Evolutionary conservation across 768 basidiomycete species (phyloP).

Genomic region (Holtermanniella nyarrowii): DNA sequence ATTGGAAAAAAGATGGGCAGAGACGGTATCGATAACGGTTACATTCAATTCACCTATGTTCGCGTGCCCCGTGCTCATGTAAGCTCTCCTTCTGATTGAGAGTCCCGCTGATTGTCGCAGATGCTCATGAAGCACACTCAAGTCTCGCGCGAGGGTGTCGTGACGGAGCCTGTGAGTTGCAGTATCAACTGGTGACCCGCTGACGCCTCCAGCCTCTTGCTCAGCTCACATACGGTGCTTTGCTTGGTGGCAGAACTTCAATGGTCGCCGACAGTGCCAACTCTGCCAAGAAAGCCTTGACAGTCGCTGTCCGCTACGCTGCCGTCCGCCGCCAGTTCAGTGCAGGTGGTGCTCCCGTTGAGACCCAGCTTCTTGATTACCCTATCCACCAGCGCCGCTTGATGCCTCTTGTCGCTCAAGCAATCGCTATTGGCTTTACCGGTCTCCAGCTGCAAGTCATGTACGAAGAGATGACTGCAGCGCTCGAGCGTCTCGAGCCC

Average conservation of each 20-base stretch:
- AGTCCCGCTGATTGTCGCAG: constrained; percentile 6
- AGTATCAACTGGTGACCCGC: background rate
- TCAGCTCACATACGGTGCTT: constrained; percentile 45
- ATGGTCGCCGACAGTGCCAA: constrained; percentile 43
- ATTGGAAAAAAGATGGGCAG: constrained; percentile 46
- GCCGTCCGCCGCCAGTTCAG: constrained; percentile 44
- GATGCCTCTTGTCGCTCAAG: constrained; percentile 42
- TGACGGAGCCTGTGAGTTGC: constrained; percentile 39
- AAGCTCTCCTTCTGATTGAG: background rate
- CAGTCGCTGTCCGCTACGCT: constrained; percentile 44
- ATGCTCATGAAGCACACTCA: constrained; percentile 47
- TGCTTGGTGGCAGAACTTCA: constrained; percentile 42
- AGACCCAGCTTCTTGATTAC: constrained; percentile 45
- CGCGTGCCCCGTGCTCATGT: constrained; percentile 42
- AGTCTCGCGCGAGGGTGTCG: constrained; percentile 41
- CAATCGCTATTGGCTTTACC: constrained; percentile 41
- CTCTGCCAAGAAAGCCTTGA: constrained; percentile 44
- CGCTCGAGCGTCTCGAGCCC: constrained; percentile 40
- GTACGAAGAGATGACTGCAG: constrained; percentile 38
- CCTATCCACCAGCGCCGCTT: constrained; percentile 43
- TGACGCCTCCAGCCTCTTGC: constrained; percentile 35
- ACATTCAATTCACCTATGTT: constrained; percentile 44
- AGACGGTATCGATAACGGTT: constrained; percentile 44
- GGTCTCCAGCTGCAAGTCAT: constrained; percentile 33
- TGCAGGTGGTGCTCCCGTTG: constrained; percentile 37